Evolutionary conservation across 1,284 basidiomycete genomes (phyloP).

Genomic region (Sanghuangporus weigelae): DNA sequence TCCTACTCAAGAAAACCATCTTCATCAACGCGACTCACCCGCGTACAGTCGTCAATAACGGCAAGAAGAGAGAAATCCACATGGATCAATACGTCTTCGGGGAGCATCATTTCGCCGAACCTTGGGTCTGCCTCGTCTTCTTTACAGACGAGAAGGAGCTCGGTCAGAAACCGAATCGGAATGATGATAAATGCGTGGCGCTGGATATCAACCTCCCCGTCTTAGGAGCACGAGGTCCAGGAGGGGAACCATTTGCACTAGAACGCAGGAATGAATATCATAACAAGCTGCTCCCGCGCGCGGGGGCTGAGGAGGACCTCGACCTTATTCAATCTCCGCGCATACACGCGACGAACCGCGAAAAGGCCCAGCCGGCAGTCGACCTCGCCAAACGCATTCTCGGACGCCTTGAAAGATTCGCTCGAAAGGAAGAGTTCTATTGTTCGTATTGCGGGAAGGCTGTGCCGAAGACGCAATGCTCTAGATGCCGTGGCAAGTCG

Average conservation of each 20-base stretch:
- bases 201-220: constrained; percentile 4
- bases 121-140: constrained; percentile 13
- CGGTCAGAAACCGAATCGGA: not conserved
- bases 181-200: not conserved
- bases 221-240: constrained; percentile 9
- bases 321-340: not conserved
- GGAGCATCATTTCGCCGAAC: not conserved
- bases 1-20: not conserved
- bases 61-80: not conserved
- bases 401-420: constrained; percentile 5
- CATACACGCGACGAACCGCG: not conserved
- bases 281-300: not conserved
- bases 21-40: constrained; percentile 3
- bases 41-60: not conserved
- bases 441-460: constrained; percentile 13
- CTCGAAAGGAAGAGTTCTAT: not conserved
- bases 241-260: constrained; percentile 7
- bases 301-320: not conserved
- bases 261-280: not conserved
- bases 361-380: not conserved
- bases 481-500: not conserved
- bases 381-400: constrained; percentile 11
- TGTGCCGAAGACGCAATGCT: constrained; percentile 7
- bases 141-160: not conserved
- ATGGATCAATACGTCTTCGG: constrained; percentile 1